A percentile compares a stretch with the other conserved stretches of the same genome.
These are phyloP conservation scores for Trichomonascaceae sp. DNA, from an alignment of 1,139 yeast species.

Conservation along the genomic window DNA sequence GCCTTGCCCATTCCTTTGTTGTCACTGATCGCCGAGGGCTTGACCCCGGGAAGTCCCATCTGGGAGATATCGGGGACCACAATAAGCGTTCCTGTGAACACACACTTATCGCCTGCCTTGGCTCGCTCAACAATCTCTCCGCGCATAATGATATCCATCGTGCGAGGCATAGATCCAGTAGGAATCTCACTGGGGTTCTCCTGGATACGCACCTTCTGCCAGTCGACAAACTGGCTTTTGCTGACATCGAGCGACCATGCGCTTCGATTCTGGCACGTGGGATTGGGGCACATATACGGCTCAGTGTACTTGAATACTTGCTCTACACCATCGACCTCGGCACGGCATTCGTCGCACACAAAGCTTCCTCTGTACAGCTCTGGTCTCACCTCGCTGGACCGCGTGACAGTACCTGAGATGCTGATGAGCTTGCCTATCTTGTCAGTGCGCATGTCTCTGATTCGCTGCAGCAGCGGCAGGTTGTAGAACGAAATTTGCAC, in stretches of 20 bases:
- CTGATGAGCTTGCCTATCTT: constrained; percentile 77
- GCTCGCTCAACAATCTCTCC: constrained; percentile 96
- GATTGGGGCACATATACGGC: constrained; percentile 83
- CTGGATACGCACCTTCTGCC: constrained; percentile 95
- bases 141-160: constrained; percentile 80
- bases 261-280: constrained; percentile 77
- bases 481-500: constrained; percentile 87
- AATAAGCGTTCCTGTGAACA: constrained; percentile 89
- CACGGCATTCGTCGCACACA: constrained; percentile 80
- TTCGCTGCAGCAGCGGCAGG: constrained; percentile 68
- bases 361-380: constrained; percentile 81
- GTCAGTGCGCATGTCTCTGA: constrained; percentile 83
- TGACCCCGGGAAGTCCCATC: constrained; percentile 92
- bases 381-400: constrained; percentile 96
- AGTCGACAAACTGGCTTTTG: constrained; percentile 82
- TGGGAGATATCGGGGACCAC: constrained; percentile 94
- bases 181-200: constrained; percentile 95
- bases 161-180: constrained; percentile 98
- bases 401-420: constrained; percentile 89
- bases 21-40: constrained; percentile 72
- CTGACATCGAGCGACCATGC: constrained; percentile 75
- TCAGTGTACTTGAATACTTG: constrained; percentile 91
- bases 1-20: constrained; percentile 40
- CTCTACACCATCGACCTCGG: constrained; percentile 79
- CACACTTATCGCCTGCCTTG: constrained; percentile 95